Percentiles rank a stretch among this genome's conserved stretches.
These are phyloP conservation scores for Ceratobasidium papillatum DNA, from an alignment of 1,284 basidiomycete species.

Conservation along the genomic window DNA sequence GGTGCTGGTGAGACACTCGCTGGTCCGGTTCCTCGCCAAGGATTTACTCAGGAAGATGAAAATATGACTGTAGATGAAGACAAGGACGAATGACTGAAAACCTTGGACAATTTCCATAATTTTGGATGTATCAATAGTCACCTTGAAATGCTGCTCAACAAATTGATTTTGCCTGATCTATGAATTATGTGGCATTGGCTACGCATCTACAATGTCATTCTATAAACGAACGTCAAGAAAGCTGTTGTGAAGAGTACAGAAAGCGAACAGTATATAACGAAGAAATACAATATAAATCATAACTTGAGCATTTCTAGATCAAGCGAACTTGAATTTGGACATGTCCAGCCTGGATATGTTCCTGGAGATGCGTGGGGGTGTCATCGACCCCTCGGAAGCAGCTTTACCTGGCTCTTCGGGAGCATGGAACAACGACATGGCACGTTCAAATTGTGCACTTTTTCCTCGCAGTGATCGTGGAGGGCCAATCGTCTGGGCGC, in stretches of 20 bases:
- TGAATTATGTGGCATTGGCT: neutral
- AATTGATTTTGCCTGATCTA: neutral
- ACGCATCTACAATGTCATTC: neutral
- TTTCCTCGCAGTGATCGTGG: conserved; percentile 13
- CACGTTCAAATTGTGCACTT: conserved; percentile 29
- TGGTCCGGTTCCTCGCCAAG: conserved; percentile 17
- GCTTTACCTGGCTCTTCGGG: conserved; percentile 9
- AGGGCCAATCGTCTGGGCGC: conserved; percentile 8
- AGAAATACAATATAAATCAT: conserved; percentile 6
- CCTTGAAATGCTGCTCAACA: neutral
- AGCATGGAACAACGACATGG: conserved; percentile 27
- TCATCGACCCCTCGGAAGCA: conserved; percentile 7
- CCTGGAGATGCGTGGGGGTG: conserved; percentile 33
- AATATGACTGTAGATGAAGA: neutral
- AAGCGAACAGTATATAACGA: conserved; percentile 11
- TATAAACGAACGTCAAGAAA: conserved; percentile 19
- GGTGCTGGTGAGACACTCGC: conserved; percentile 5
- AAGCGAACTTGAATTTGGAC: conserved; percentile 54
- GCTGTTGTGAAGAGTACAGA: neutral
- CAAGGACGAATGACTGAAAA: neutral
- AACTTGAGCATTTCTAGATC: conserved; percentile 13
- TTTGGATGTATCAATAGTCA: neutral
- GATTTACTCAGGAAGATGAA: conserved; percentile 16
- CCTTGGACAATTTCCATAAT: neutral
- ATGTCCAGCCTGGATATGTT: conserved; percentile 52